Percentiles rank a stretch among this genome's conserved stretches.
Evolutionary conservation across 257 asterid genomes (phyloP).

Genomic region (Fraxinus quadrangulata): DNA sequence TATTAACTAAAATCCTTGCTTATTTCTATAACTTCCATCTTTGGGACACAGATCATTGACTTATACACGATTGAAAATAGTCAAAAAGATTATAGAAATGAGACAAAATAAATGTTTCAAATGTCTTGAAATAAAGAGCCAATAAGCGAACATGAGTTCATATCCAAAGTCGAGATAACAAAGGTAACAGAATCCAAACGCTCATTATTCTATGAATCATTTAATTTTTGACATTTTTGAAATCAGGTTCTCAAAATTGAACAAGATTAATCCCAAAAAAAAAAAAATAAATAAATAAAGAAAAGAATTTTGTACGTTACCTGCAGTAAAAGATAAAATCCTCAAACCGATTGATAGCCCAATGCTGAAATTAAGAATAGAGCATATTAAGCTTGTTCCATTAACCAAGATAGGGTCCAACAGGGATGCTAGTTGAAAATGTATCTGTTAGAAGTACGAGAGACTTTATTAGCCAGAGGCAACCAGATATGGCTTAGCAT

Average conservation of each 20-base stretch:
- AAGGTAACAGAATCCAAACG: not conserved
- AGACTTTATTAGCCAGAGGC: constrained; percentile 33
- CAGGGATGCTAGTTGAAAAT: too few relatives aligned
- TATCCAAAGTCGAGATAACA: constrained; percentile 9
- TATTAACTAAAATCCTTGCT: too few relatives aligned
- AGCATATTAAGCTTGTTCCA: constrained; percentile 11
- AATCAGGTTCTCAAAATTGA: constrained; percentile 9
- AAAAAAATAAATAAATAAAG: not conserved
- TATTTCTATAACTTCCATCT: too few relatives aligned
- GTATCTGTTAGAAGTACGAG: too few relatives aligned
- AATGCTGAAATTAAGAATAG: constrained; percentile 12
- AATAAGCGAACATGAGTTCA: not conserved
- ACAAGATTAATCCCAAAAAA: constrained; percentile 7
- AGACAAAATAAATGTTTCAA: too few relatives aligned
- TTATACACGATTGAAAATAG: too few relatives aligned
- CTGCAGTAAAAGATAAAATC: constrained; percentile 28
- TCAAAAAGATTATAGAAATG: too few relatives aligned
- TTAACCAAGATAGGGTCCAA: constrained; percentile 6
- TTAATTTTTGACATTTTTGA: not conserved
- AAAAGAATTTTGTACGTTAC: constrained; percentile 19
- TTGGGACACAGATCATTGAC: too few relatives aligned
- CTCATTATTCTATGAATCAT: constrained; percentile 6
- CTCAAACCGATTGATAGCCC: constrained; percentile 23
- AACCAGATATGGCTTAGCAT: too few relatives aligned
- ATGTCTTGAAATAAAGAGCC: too few relatives aligned